Conservation (phyloP, 306 rosid species). For the Rosa multiflora region DNA sequence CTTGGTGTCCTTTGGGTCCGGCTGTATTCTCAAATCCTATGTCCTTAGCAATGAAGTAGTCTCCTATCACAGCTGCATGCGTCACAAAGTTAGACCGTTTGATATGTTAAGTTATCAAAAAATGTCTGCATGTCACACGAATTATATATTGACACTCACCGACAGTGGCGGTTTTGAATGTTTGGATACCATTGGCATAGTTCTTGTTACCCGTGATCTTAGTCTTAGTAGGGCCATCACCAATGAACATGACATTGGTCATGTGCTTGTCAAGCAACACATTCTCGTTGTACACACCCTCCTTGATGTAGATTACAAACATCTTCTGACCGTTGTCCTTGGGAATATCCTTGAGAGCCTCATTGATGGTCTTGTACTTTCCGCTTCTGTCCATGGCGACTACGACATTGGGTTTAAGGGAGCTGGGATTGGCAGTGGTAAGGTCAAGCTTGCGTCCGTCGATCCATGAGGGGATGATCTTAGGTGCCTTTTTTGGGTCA, state of each 20-base stretch:
- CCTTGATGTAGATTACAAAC: slow-evolving; percentile 72
- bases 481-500: not conserved
- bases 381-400: slow-evolving; percentile 75
- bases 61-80: slow-evolving; percentile 48
- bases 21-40: slow-evolving; percentile 64
- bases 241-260: slow-evolving; percentile 52
- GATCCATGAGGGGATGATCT: slow-evolving; percentile 46
- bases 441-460: slow-evolving; percentile 29
- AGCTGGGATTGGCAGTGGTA: slow-evolving; percentile 1
- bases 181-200: slow-evolving; percentile 45
- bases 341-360: slow-evolving; percentile 57
- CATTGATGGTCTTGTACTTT: slow-evolving; percentile 49
- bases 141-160: slow-evolving; percentile 36
- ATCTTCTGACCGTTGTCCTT: slow-evolving; percentile 24
- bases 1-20: slow-evolving; percentile 49
- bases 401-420: slow-evolving; percentile 38
- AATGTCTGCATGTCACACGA: not conserved
- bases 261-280: slow-evolving; percentile 31
- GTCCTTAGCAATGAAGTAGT: slow-evolving; percentile 57
- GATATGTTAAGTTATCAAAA: not conserved
- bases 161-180: slow-evolving; percentile 58
- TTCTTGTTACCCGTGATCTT: slow-evolving; percentile 44
- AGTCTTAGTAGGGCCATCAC: slow-evolving; percentile 78
- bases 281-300: slow-evolving; percentile 55
- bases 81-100: not conserved